Conservation (phyloP, 2,329 filamentous ascomycete genomes). For the Albophoma yamanashiensis region DNA sequence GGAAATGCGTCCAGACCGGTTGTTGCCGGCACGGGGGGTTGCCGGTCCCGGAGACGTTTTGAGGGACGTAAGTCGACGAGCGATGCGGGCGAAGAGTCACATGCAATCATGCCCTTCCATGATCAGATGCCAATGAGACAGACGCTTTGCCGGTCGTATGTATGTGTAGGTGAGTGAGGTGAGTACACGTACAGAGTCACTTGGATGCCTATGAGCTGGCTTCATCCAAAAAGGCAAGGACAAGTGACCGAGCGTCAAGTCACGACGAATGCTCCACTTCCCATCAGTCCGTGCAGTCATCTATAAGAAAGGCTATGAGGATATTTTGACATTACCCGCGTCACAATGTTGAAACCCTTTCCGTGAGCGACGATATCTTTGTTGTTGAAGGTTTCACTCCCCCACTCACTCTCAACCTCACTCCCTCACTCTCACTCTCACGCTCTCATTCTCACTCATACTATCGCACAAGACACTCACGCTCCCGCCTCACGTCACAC, state of each 20-base stretch:
- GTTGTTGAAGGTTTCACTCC: background rate
- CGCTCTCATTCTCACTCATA: too few relatives aligned
- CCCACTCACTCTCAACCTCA: background rate
- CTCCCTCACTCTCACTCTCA: background rate
- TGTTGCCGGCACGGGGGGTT: too few relatives aligned
- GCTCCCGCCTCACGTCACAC: background rate
- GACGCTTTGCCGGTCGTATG: background rate
- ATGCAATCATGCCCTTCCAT: too few relatives aligned
- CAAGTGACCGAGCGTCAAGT: background rate
- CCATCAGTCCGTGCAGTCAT: background rate
- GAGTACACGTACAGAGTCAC: background rate
- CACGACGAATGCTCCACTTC: background rate
- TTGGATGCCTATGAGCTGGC: background rate
- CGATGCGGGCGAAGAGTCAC: too few relatives aligned
- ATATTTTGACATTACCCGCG: background rate
- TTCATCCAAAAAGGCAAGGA: background rate
- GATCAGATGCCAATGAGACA: too few relatives aligned
- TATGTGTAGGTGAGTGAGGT: background rate
- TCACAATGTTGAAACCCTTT: background rate
- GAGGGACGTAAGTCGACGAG: too few relatives aligned
- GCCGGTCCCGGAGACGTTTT: too few relatives aligned
- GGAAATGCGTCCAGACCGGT: too few relatives aligned
- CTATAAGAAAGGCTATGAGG: background rate
- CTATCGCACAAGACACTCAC: background rate
- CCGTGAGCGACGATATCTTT: background rate